A percentile compares a stretch with the other conserved stretches of the same genome.
Evolutionary conservation across 495 filamentous ascomycete species (phyloP).

Genomic region (Jackrogersella minutella): DNA sequence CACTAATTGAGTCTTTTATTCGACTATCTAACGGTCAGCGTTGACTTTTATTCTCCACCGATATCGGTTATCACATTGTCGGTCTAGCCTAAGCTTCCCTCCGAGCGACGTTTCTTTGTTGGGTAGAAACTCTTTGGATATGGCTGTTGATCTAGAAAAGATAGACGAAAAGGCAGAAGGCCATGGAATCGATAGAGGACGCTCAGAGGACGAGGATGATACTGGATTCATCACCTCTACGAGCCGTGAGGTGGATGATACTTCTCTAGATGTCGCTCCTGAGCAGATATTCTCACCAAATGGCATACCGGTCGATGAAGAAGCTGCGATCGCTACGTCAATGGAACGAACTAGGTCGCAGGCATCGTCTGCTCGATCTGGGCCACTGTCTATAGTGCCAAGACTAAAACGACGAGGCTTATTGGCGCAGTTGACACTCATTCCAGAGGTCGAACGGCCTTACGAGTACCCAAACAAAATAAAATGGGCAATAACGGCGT

Average conservation of each 20-base stretch:
- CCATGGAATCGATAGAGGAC: background rate
- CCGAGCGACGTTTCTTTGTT: background rate
- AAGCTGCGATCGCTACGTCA: constrained; percentile 22
- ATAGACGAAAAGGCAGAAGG: constrained; percentile 25
- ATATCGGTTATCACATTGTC: constrained; percentile 22
- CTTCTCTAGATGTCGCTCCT: constrained; percentile 23
- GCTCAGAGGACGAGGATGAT: constrained; percentile 17
- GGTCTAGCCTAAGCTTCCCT: background rate
- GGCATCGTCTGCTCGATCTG: constrained; percentile 51
- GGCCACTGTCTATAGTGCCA: constrained; percentile 64
- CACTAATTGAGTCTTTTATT: no score
- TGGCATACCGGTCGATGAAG: constrained; percentile 32
- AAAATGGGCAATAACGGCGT: constrained; percentile 87
- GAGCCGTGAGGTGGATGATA: constrained; percentile 18
- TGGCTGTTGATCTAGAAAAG: constrained; percentile 30
- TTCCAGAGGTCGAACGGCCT: constrained; percentile 84
- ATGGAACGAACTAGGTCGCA: constrained; percentile 36
- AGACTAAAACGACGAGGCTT: constrained; percentile 75
- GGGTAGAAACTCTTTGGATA: constrained; percentile 1
- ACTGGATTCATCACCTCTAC: constrained; percentile 20
- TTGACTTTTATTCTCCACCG: constrained; percentile 11
- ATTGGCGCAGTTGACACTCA: constrained; percentile 72
- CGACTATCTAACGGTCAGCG: background rate
- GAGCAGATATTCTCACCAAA: constrained; percentile 21
- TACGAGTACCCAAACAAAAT: constrained; percentile 72